phyloP scores from a whole-genome alignment of 805 yeast species.

The Tetrapisispora iriomotensis region DNA sequence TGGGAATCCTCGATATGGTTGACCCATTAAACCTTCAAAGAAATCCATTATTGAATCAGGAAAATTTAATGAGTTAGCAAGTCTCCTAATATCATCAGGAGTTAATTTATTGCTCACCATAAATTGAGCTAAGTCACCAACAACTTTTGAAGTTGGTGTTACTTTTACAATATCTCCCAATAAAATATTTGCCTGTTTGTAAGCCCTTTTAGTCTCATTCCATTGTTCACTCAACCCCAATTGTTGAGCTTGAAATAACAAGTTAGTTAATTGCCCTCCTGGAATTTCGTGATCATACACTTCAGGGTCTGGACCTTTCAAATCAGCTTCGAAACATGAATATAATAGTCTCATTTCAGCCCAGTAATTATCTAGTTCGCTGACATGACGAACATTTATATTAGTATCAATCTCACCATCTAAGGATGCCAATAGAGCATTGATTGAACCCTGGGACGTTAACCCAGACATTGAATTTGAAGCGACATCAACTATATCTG shows the following conservation, averaged over 20 bases:
- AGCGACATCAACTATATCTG: constrained; percentile 95
- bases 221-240: constrained; percentile 93
- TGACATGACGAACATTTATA: constrained; percentile 51
- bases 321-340: constrained; percentile 93
- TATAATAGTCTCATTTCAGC: constrained; percentile 93
- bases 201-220: constrained; percentile 88
- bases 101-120: constrained; percentile 91
- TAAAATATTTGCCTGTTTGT: constrained; percentile 77
- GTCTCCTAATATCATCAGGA: constrained; percentile 70
- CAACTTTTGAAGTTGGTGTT: constrained; percentile 97
- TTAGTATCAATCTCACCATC: constrained; percentile 78
- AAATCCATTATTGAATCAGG: constrained; percentile 96
- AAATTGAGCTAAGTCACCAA: constrained; percentile 96
- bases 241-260: constrained; percentile 96
- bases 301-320: constrained; percentile 98
- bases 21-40: constrained; percentile 97
- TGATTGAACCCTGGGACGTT: constrained; percentile 94
- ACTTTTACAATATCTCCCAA: constrained; percentile 95
- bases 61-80: constrained; percentile 88
- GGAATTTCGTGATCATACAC: constrained; percentile 97
- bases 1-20: constrained; percentile 98
- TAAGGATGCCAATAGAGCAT: constrained; percentile 81
- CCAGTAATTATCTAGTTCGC: constrained; percentile 90
- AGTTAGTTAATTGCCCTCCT: constrained; percentile 96
- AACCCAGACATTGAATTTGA: constrained; percentile 94